phyloP scores from a whole-genome alignment of 352 stramenopile genomes.

The Blastocystis sp. region DNA sequence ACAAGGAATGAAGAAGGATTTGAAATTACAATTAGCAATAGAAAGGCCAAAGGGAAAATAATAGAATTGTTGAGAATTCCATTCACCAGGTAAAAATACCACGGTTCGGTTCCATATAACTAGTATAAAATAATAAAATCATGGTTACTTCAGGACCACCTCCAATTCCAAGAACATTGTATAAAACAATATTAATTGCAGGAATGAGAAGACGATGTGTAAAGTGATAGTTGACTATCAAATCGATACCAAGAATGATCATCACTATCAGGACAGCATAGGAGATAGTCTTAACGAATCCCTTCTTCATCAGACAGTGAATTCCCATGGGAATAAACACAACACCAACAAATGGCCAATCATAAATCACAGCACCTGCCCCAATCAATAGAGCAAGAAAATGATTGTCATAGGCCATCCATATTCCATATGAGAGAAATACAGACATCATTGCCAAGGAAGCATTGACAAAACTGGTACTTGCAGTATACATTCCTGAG shows the following conservation, averaged over 20 bases:
- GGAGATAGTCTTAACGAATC: slow-evolving; percentile 74
- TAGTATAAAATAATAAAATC: slow-evolving; percentile 64
- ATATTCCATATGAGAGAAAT: slow-evolving; percentile 77
- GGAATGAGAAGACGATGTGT: slow-evolving; percentile 77
- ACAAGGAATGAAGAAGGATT: not conserved
- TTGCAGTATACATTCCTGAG: slow-evolving; percentile 80
- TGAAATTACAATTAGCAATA: slow-evolving; percentile 69
- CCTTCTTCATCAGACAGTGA: slow-evolving; percentile 76
- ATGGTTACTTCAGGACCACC: slow-evolving; percentile 74
- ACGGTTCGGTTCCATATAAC: slow-evolving; percentile 79
- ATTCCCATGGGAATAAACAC: slow-evolving; percentile 79
- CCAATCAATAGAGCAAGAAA: slow-evolving; percentile 76
- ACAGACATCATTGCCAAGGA: slow-evolving; percentile 80
- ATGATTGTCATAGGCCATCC: slow-evolving; percentile 76
- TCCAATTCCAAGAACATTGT: slow-evolving; percentile 79
- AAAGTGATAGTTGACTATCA: slow-evolving; percentile 76
- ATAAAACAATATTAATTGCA: slow-evolving; percentile 80
- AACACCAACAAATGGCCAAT: slow-evolving; percentile 82
- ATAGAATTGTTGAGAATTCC: slow-evolving; percentile 80
- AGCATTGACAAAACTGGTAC: slow-evolving; percentile 79
- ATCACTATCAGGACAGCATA: slow-evolving; percentile 73
- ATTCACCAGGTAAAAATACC: slow-evolving; percentile 79
- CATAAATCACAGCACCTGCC: slow-evolving; percentile 78
- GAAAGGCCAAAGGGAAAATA: slow-evolving; percentile 73
- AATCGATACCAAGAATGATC: slow-evolving; percentile 74